These are phyloP conservation scores for Aspergillus vadensis DNA, from an alignment of 2,329 filamentous ascomycete species.

Conservation along the genomic window DNA sequence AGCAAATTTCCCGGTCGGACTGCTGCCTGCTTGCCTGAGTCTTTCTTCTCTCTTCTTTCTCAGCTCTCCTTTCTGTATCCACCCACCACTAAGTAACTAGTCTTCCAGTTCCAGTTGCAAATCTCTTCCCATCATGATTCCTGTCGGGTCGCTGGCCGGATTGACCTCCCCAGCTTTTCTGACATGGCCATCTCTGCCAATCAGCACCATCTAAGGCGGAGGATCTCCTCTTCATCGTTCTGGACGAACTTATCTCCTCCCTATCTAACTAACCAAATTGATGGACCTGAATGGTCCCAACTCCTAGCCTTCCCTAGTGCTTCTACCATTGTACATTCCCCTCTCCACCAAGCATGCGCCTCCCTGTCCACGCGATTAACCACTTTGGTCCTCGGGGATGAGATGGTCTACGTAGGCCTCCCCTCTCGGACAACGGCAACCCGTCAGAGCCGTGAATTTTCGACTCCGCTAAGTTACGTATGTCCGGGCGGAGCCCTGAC, in stretches of 20 bases:
- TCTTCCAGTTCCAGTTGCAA: background rate
- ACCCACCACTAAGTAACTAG: too few relatives aligned
- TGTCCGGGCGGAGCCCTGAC: background rate
- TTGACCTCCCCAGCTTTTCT: background rate
- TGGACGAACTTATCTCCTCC: too few relatives aligned
- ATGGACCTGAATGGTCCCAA: too few relatives aligned
- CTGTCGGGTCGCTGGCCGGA: background rate
- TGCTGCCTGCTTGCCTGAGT: background rate
- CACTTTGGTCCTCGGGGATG: background rate
- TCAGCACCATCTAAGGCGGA: background rate
- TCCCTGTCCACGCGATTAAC: background rate
- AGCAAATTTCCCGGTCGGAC: background rate
- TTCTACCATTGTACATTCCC: too few relatives aligned
- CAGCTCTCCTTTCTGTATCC: too few relatives aligned
- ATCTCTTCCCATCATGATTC: too few relatives aligned
- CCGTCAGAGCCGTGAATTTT: background rate
- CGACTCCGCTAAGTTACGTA: constrained; percentile 10
- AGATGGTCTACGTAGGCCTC: background rate
- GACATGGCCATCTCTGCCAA: background rate
- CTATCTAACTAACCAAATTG: too few relatives aligned
- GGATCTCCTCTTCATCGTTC: background rate
- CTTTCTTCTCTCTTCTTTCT: background rate
- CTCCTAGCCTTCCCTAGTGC: too few relatives aligned
- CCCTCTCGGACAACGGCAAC: background rate
- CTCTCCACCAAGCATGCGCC: too few relatives aligned